Evolutionary conservation across 768 basidiomycete species (phyloP).

Genomic region (Serendipita vermifera): DNA sequence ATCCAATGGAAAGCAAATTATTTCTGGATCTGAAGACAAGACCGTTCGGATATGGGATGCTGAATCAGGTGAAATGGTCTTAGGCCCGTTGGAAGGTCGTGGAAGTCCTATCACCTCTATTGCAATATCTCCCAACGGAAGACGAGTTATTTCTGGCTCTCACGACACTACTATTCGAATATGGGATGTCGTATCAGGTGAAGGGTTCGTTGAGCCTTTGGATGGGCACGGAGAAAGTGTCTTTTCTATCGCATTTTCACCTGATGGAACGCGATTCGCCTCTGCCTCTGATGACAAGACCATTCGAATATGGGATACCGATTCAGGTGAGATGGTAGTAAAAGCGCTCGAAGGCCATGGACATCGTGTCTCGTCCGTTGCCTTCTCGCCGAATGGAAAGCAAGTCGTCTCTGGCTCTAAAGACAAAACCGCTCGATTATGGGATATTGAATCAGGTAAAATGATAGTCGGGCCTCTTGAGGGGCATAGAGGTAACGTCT

Average conservation of each 20-base stretch:
- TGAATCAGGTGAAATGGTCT: constrained; percentile 22
- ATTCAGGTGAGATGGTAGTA: constrained; percentile 21
- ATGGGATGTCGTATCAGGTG: constrained; percentile 21
- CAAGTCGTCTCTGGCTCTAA: constrained; percentile 24
- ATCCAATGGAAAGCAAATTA: constrained; percentile 22
- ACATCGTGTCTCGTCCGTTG: constrained; percentile 19
- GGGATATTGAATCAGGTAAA: constrained; percentile 20
- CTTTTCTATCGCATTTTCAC: constrained; percentile 19
- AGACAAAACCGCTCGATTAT: constrained; percentile 22
- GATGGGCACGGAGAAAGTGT: constrained; percentile 15
- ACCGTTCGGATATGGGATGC: constrained; percentile 25
- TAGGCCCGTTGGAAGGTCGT: constrained; percentile 20
- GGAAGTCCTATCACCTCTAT: constrained; percentile 20
- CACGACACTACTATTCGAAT: constrained; percentile 22
- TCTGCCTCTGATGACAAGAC: constrained; percentile 23
- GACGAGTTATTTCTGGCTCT: constrained; percentile 22
- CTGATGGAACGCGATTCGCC: constrained; percentile 19
- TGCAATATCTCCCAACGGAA: constrained; percentile 22
- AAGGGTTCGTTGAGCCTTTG: no score
- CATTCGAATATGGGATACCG: constrained; percentile 23
- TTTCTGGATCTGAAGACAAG: constrained; percentile 13
- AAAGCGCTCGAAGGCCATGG: constrained; percentile 17
- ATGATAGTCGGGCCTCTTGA: constrained; percentile 10
- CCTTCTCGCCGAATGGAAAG: constrained; percentile 22
- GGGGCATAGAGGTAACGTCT: constrained; percentile 14